Evolutionary conservation across 805 yeast genomes (phyloP), one percentile per base, ranked within the genome.

Genomic region (Monosporozyma aerobia): DNA sequence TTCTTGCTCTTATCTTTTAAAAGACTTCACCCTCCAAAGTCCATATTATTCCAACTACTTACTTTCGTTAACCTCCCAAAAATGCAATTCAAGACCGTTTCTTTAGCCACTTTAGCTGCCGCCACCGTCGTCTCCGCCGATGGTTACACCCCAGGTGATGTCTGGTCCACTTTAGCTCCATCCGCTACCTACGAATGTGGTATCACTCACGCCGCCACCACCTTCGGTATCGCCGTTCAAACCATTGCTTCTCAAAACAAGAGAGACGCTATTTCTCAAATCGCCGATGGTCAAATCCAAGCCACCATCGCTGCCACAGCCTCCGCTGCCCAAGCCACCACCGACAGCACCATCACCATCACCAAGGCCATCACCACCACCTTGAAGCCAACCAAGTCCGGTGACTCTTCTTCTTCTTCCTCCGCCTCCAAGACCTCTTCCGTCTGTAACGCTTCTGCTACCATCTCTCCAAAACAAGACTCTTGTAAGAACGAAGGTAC

Each of bases 161-260:
- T 82, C 57, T 85, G 85, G 85, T 68, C 84, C 51, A 82, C 89
- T 50, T 75, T 85, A 68, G 84, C 90, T 43, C 90, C 94, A 60
- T 53, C 70, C 43, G 78, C 77, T 44, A 67, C 79, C 41, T 76
- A 77, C 58, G 56, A 79, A 14, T 81, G 83, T 61, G 84, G 81
- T 56, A 59, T 75, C 54, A 78, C 86, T 48, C 80, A 79, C 59
- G 77, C 77, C 74, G 56, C 78, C 44, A 67, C 71, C 47, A 63
- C 77, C 46, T 85, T 85, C 63, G 92, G 90, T 71, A 84, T 85
- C 61, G 85, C 85, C 55, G 80, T 84, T 58, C 70, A 73, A 56
- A n/a, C 51, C 19, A 30, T 32, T 37, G 67, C 71, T 25, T 62
- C 57, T 40, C 50, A 50, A 22, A 70, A 72, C 32, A 72, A 67